A percentile compares a stretch with the other conserved stretches of the same genome.
phyloP scores from a whole-genome alignment of 2,329 filamentous ascomycete species.

The Colletotrichum tropicale region DNA sequence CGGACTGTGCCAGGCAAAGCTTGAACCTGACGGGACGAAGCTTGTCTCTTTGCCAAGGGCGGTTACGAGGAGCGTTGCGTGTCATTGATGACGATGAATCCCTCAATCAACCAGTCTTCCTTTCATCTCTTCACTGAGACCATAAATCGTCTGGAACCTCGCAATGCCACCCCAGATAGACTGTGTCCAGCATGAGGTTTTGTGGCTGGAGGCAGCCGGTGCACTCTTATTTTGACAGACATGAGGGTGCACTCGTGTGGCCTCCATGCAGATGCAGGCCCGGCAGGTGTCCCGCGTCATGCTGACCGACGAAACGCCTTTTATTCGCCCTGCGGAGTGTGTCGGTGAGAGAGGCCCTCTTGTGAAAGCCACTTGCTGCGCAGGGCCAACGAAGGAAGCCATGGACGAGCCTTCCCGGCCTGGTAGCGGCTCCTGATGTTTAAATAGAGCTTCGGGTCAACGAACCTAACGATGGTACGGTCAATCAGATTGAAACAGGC shows the following conservation, averaged over 20 bases:
- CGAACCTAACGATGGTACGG: neutral
- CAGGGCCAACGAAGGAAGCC: neutral
- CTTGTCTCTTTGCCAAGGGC: conserved; percentile 8
- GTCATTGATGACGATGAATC: neutral
- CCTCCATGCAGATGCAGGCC: neutral
- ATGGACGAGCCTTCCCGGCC: neutral
- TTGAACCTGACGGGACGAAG: conserved; percentile 10
- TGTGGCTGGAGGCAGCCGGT: neutral
- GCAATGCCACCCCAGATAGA: neutral
- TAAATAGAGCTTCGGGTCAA: neutral
- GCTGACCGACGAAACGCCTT: neutral
- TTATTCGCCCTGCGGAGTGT: neutral
- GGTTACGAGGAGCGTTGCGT: neutral
- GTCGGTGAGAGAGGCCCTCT: neutral
- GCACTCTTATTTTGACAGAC: neutral
- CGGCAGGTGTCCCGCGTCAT: neutral
- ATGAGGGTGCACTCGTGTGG: neutral
- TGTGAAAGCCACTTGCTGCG: neutral
- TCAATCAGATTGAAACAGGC: neutral
- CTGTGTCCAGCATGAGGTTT: neutral
- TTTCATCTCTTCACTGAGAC: neutral
- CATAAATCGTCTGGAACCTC: neutral
- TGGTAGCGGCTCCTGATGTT: neutral
- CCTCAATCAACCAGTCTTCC: neutral
- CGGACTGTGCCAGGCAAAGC: conserved; percentile 16